Conservation (phyloP, 1,284 basidiomycete genomes). For the Phlebopus sp. region DNA sequence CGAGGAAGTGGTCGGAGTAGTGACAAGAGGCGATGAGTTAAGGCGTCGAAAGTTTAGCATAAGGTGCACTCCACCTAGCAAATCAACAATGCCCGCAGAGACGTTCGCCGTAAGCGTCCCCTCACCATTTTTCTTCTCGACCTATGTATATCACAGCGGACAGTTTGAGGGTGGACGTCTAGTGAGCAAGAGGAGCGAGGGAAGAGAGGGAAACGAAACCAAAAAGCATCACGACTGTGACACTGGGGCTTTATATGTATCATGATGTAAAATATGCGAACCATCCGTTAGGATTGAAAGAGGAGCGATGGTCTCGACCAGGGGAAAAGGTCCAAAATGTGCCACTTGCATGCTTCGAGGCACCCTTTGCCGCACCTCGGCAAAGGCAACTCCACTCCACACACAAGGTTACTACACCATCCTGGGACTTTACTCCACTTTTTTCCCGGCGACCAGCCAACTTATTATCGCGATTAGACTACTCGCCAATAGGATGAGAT, state of each 20-base stretch:
- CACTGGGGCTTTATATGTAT: slow-evolving; percentile 64
- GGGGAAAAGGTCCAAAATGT: neutral
- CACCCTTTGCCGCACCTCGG: slow-evolving; percentile 2
- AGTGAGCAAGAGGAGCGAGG: neutral
- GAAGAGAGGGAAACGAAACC: slow-evolving; percentile 4
- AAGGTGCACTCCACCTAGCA: slow-evolving; percentile 57
- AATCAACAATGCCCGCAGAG: slow-evolving; percentile 69
- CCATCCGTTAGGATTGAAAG: slow-evolving; percentile 33
- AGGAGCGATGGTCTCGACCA: slow-evolving; percentile 5
- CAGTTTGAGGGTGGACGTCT: too few species aligned
- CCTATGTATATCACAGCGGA: slow-evolving; percentile 27
- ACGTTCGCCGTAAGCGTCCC: slow-evolving; percentile 60
- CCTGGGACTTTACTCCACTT: neutral
- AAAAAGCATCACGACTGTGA: slow-evolving; percentile 41
- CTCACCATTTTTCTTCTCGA: slow-evolving; percentile 63
- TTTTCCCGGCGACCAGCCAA: too few species aligned
- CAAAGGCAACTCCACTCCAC: neutral
- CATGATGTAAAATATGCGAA: slow-evolving; percentile 35
- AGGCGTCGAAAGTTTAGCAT: slow-evolving; percentile 47
- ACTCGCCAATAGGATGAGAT: too few species aligned
- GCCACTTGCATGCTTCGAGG: neutral
- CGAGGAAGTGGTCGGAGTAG: neutral
- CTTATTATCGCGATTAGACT: too few species aligned
- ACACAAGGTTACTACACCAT: too few species aligned
- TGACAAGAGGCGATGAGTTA: slow-evolving; percentile 31